These are phyloP conservation scores for Erythrophleum ivorense DNA, from an alignment of 331 rosid genomes.

Conservation along the genomic window DNA sequence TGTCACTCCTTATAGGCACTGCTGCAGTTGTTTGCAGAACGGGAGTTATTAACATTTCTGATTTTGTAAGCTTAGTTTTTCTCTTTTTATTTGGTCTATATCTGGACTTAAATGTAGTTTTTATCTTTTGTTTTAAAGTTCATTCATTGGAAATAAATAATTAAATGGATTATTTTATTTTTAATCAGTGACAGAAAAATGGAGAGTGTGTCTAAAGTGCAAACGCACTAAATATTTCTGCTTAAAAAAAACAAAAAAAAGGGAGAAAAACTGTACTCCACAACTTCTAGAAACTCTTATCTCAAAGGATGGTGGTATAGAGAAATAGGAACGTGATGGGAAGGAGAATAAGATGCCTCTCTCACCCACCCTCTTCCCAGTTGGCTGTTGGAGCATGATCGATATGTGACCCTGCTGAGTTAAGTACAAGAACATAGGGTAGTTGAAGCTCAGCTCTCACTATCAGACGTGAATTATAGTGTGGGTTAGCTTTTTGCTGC, in stretches of 20 bases:
- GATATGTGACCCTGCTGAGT: neutral
- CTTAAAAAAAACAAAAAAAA: too few species aligned
- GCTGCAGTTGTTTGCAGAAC: slow-evolving; percentile 63
- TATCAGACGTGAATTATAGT: neutral
- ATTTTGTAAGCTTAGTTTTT: slow-evolving; percentile 14
- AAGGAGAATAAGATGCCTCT: slow-evolving; percentile 1
- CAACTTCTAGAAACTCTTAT: too few species aligned
- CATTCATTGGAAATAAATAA: slow-evolving; percentile 13
- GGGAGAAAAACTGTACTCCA: too few species aligned
- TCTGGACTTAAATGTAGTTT: too few species aligned
- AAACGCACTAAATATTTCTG: too few species aligned
- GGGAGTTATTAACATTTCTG: slow-evolving; percentile 62
- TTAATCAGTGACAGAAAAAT: too few species aligned
- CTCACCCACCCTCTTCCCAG: slow-evolving; percentile 12
- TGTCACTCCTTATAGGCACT: too few species aligned
- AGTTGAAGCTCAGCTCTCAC: too few species aligned
- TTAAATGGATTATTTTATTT: neutral
- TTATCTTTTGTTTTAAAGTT: slow-evolving; percentile 16
- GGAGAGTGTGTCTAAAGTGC: too few species aligned
- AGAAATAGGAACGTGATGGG: slow-evolving; percentile 32
- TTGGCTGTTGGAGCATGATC: neutral
- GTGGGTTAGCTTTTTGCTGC: neutral
- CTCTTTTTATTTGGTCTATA: neutral
- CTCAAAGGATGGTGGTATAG: neutral
- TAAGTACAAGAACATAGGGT: neutral